phyloP scores from a whole-genome alignment of 2,329 filamentous ascomycete species.

The Alternaria sp. region DNA sequence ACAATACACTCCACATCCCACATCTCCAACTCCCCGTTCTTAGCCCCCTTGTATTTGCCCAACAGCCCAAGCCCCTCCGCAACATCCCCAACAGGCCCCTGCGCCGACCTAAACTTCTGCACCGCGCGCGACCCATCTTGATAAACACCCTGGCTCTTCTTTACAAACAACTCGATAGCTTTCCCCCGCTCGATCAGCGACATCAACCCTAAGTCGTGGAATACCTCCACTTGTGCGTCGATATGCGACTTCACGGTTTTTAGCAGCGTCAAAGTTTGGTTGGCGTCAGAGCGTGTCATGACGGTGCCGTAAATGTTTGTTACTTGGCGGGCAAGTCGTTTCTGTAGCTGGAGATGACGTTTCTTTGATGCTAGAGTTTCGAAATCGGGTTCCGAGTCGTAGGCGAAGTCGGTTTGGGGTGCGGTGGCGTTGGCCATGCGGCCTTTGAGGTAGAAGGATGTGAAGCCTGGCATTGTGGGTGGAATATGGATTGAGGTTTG shows the following conservation, averaged over 20 bases:
- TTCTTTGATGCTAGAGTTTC: not conserved
- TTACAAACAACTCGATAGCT: not conserved
- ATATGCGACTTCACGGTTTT: not conserved
- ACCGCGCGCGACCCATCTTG: not conserved
- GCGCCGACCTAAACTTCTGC: not conserved
- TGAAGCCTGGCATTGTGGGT: conserved; percentile 3
- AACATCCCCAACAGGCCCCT: not conserved
- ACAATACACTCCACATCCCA: not conserved
- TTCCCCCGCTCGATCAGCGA: not conserved
- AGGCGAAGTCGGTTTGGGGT: not conserved
- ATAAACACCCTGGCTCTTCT: not conserved
- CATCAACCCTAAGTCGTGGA: not conserved
- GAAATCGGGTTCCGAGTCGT: not conserved
- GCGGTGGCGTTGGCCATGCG: not conserved
- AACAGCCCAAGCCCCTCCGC: not conserved
- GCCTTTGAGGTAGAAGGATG: not conserved
- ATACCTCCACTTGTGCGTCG: not conserved
- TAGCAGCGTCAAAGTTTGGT: not conserved
- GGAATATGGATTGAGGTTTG: not conserved
- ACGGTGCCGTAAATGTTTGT: not conserved
- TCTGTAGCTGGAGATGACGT: not conserved
- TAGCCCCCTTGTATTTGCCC: not conserved
- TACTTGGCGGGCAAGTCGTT: not conserved
- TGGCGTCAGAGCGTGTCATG: not conserved
- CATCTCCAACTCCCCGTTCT: not conserved